These are phyloP conservation scores for Bipolaris sorokiniana DNA, from an alignment of 2,329 filamentous ascomycete species.

Conservation along the genomic window DNA sequence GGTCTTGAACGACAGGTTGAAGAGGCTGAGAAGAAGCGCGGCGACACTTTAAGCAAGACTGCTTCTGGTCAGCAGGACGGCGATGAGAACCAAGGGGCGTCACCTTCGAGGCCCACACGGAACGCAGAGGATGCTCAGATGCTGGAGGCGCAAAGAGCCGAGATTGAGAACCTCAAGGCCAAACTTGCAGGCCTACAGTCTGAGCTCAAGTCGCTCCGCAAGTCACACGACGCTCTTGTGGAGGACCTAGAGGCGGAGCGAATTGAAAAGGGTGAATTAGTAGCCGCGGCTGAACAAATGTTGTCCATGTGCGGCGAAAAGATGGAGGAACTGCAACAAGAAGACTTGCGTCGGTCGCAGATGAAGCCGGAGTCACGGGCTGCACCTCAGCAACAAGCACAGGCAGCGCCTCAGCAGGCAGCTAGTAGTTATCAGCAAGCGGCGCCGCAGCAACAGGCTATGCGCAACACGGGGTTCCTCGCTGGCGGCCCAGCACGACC, in stretches of 20 bases:
- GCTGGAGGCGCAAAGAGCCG: constrained; percentile 68
- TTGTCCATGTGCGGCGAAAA: constrained; percentile 67
- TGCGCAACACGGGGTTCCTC: constrained; percentile 44
- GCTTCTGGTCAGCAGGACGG: constrained; percentile 29
- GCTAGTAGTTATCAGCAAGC: constrained; percentile 24
- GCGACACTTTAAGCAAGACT: constrained; percentile 68
- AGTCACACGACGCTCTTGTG: constrained; percentile 71
- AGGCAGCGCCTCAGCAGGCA: neutral
- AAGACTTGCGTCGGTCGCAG: constrained; percentile 61
- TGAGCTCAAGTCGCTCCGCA: constrained; percentile 71
- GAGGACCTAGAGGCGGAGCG: constrained; percentile 74
- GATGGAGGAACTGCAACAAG: constrained; percentile 47
- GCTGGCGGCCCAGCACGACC: constrained; percentile 37
- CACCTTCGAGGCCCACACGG: constrained; percentile 11
- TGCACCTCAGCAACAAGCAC: constrained; percentile 14
- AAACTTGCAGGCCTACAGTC: constrained; percentile 76
- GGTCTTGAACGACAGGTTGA: constrained; percentile 77
- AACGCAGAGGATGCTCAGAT: constrained; percentile 54
- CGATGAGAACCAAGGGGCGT: constrained; percentile 14
- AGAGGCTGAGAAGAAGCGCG: constrained; percentile 68
- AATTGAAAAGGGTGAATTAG: constrained; percentile 82
- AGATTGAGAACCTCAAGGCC: constrained; percentile 73
- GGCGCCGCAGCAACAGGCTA: constrained; percentile 25
- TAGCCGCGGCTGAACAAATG: constrained; percentile 83
- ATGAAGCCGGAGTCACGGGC: constrained; percentile 26